These are phyloP conservation scores for Pleurostoma richardsiae DNA, from an alignment of 2,329 filamentous ascomycete genomes.

Conservation along the genomic window DNA sequence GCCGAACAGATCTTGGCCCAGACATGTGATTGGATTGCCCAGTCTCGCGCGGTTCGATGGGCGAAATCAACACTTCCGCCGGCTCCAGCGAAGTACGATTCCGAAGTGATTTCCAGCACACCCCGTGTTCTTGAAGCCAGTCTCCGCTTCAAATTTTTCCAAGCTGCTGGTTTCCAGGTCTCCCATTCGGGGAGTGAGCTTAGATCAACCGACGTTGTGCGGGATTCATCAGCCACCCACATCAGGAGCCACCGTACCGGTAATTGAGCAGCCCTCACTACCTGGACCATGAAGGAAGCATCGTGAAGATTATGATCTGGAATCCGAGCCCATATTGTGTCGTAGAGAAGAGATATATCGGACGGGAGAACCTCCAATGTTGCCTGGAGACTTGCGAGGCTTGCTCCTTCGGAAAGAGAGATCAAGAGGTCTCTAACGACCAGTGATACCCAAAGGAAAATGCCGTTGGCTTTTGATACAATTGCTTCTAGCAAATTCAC, in stretches of 20 bases:
- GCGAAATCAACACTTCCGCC: background rate
- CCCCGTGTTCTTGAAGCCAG: background rate
- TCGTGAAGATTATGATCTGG: background rate
- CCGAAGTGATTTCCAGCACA: background rate
- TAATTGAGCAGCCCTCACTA: background rate
- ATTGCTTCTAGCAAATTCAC: constrained; percentile 3
- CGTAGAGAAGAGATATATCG: background rate
- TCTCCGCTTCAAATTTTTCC: background rate
- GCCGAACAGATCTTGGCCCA: background rate
- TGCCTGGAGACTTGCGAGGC: constrained; percentile 5
- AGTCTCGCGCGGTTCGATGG: background rate
- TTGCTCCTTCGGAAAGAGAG: constrained; percentile 7
- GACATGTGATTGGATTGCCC: background rate
- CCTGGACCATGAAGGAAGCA: background rate
- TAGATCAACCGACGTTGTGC: background rate
- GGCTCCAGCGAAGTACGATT: background rate
- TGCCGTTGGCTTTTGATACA: constrained; percentile 9
- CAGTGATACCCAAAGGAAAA: constrained; percentile 16
- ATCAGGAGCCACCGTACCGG: background rate
- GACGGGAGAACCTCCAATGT: background rate
- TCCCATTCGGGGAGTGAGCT: background rate
- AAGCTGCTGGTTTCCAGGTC: background rate
- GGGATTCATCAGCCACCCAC: background rate
- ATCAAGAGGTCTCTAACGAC: constrained; percentile 10
- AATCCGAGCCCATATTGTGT: background rate